Percentiles rank a stretch among this genome's conserved stretches.
phyloP scores from a whole-genome alignment of 129 eudicot genomes.

The Centaurea solstitialis region DNA sequence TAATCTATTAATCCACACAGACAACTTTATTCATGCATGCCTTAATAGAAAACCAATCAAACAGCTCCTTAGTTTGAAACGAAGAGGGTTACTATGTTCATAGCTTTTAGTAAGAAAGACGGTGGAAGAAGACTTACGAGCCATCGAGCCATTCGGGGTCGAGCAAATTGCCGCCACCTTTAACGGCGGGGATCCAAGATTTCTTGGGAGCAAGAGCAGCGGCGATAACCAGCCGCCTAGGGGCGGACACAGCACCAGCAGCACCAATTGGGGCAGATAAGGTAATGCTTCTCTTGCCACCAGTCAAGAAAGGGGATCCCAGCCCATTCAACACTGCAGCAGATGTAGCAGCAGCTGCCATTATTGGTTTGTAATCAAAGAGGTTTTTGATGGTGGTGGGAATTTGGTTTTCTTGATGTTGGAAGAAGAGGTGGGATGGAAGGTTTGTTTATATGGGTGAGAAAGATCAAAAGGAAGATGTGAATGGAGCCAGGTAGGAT shows the following conservation, averaged over 20 bases:
- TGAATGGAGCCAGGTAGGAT: constrained; percentile 64
- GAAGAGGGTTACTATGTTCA: not conserved
- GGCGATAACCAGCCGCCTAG: constrained; percentile 55
- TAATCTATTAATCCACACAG: no score
- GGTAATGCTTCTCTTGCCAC: constrained; percentile 62
- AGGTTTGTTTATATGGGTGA: constrained; percentile 31
- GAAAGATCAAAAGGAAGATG: constrained; percentile 33
- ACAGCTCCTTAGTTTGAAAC: not conserved
- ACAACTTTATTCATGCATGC: no score
- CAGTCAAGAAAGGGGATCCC: constrained; percentile 77
- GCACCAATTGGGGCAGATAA: constrained; percentile 44
- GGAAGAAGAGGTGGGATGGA: constrained; percentile 7
- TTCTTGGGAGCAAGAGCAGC: constrained; percentile 88
- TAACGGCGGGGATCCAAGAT: constrained; percentile 94
- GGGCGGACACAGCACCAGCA: constrained; percentile 30
- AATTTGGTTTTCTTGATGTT: constrained; percentile 2
- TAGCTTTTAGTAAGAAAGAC: not conserved
- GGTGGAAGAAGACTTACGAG: constrained; percentile 59
- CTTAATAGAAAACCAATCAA: no score
- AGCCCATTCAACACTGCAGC: constrained; percentile 78
- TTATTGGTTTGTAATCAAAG: constrained; percentile 3
- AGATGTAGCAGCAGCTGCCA: constrained; percentile 70
- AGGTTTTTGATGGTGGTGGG: not conserved
- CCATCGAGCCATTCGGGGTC: constrained; percentile 99
- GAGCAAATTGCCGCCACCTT: constrained; percentile 74